phyloP scores from a whole-genome alignment of 2,329 filamentous ascomycete genomes.

The Fusarium sublunatum region DNA sequence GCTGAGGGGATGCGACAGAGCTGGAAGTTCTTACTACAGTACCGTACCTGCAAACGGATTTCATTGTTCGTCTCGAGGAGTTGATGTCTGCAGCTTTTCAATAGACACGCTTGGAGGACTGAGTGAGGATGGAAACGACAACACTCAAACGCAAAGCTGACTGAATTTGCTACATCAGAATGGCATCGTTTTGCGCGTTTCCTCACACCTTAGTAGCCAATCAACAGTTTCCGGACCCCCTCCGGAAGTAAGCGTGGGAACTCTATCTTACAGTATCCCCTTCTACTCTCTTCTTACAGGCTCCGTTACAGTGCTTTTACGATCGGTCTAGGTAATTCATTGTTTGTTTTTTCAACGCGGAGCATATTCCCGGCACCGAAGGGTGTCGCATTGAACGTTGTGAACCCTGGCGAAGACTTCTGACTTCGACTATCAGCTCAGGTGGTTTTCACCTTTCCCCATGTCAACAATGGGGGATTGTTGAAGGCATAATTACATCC shows the following conservation, averaged over 20 bases:
- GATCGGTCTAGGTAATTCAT: not conserved
- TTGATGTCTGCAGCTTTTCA: not conserved
- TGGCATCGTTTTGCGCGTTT: constrained; percentile 13
- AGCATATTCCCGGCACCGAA: constrained; percentile 27
- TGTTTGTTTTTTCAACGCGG: constrained; percentile 29
- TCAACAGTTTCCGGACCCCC: constrained; percentile 18
- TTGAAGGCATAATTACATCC: constrained; percentile 10
- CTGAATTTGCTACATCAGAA: constrained; percentile 15
- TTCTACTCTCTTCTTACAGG: constrained; percentile 9
- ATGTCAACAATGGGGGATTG: constrained; percentile 6
- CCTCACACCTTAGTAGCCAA: constrained; percentile 11
- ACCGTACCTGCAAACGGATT: not conserved
- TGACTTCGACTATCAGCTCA: constrained; percentile 15
- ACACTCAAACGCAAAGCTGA: not conserved
- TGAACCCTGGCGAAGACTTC: constrained; percentile 20
- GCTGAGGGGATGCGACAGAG: not conserved
- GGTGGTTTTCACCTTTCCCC: constrained; percentile 10
- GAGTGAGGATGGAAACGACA: not conserved
- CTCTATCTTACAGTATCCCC: constrained; percentile 25
- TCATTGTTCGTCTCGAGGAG: too few relatives aligned
- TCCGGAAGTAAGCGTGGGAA: constrained; percentile 25
- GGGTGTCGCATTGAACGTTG: constrained; percentile 18
- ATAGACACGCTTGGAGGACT: not conserved
- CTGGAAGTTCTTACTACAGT: too few relatives aligned
- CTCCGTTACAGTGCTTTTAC: constrained; percentile 7